These are phyloP conservation scores for Usnea hakonensis DNA, from an alignment of 495 filamentous ascomycete species.

Conservation along the genomic window DNA sequence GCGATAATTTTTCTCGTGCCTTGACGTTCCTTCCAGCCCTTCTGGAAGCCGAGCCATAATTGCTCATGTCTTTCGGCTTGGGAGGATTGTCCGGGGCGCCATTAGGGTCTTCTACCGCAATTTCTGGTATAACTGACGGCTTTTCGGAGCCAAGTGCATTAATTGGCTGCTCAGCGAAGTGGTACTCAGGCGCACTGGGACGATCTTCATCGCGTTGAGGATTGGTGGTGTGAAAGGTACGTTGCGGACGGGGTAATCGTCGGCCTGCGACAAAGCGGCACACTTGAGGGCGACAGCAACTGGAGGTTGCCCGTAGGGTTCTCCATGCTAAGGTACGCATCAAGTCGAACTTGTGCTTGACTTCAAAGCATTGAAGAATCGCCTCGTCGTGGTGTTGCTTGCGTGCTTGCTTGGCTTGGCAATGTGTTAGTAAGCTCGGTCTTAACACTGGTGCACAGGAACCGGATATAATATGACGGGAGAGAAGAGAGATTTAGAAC, in stretches of 20 bases:
- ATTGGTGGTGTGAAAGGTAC: slow-evolving; percentile 20
- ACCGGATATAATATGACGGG: too few species aligned
- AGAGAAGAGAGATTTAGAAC: too few species aligned
- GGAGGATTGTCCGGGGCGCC: slow-evolving; percentile 12
- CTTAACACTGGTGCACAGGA: too few species aligned
- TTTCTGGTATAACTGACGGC: neutral
- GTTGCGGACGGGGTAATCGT: slow-evolving; percentile 23
- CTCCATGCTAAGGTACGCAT: slow-evolving; percentile 20
- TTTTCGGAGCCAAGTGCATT: slow-evolving; percentile 3
- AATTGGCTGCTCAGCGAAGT: slow-evolving; percentile 2
- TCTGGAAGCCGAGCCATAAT: slow-evolving; percentile 26
- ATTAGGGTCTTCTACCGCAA: slow-evolving; percentile 1
- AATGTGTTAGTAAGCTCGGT: too few species aligned
- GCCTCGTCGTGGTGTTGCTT: too few species aligned
- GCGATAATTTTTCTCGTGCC: slow-evolving; percentile 18
- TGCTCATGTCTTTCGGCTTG: slow-evolving; percentile 19
- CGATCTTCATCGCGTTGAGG: slow-evolving; percentile 22
- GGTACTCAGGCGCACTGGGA: slow-evolving; percentile 11
- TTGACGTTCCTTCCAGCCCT: slow-evolving; percentile 28
- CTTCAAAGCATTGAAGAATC: too few species aligned
- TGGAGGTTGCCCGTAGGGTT: slow-evolving; percentile 17
- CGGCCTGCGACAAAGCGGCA: slow-evolving; percentile 25
- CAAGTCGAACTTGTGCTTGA: slow-evolving; percentile 5
- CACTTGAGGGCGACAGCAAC: neutral
- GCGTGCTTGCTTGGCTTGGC: too few species aligned